Base-by-base conservation (phyloP, 495 filamentous ascomycete species). In the Penicillium diatomitis region DNA sequence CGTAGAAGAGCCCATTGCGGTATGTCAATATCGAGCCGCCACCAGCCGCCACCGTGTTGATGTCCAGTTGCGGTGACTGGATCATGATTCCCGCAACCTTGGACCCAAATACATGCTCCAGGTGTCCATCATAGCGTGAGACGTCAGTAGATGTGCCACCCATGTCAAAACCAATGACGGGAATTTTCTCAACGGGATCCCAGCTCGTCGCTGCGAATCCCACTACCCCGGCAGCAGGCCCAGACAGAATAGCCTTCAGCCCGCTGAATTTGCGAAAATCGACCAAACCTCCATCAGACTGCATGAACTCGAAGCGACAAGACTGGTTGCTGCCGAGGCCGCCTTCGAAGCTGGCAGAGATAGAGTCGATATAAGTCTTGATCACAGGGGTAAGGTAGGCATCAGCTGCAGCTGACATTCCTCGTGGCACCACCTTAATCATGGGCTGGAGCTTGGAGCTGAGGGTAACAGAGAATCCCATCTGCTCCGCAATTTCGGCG, bases 141-240 rank as follows among this genome's bases (percentile, higher is more conserved):
- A 96, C 91, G 62, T 98, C 92, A 0, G 92, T 98, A 34, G 85
- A 90, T 5, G 92, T 98, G 30, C 92, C 92, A 33, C 83, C 83
- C 92, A 98, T 98, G 56, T 97, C 92, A 55, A 98, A 97, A 0
- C 92, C 92, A 59, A 97, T 96, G 7, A 97, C 86, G 0, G 91
- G 91, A 2, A 79, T 91, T 58, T 84, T 88, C 10, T 90, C 92
- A 41, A 84, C 73, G 2, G 86, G 75, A 60, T 96, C 92, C 66
- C 90, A 96, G 20, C 85, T 90, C 2, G 92, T 98, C 20, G 92
- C 81, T 30, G 92, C 91, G 63, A 96, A 98, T 6, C 92, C 92
- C 3, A 97, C 92, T 3, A 90, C 86, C 29, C 87, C 80, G 44
- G 78, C 80, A 33, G 80, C 80, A 12, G 80, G 79, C 0, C 80